Evolutionary conservation across 2,329 filamentous ascomycete species (phyloP).

Genomic region (Alternaria triticina): DNA sequence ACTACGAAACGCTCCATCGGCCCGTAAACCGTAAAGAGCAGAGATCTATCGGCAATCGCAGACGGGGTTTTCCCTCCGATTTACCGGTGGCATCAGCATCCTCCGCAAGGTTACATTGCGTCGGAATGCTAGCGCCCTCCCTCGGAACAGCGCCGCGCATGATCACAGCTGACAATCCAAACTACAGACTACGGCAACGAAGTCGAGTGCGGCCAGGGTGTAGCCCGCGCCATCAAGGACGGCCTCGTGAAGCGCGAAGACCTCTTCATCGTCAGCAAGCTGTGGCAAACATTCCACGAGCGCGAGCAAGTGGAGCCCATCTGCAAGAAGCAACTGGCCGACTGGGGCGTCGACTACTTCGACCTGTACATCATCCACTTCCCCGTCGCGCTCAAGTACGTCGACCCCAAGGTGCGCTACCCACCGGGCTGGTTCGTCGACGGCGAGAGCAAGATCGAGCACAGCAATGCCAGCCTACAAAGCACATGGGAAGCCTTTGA

Average conservation of each 20-base stretch:
- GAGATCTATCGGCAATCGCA: not conserved
- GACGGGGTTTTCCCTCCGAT: slow-evolving; percentile 17
- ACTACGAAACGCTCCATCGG: slow-evolving; percentile 1
- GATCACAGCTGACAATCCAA: slow-evolving; percentile 3
- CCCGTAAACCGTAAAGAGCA: slow-evolving; percentile 2
- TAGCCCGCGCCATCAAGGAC: slow-evolving; percentile 48
- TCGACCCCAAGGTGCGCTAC: slow-evolving; percentile 43
- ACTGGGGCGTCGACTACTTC: slow-evolving; percentile 49
- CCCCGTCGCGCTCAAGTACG: slow-evolving; percentile 77
- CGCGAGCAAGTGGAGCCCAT: slow-evolving; percentile 75
- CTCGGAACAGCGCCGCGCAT: slow-evolving; percentile 10
- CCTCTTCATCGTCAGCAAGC: slow-evolving; percentile 90
- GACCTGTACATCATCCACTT: slow-evolving; percentile 77
- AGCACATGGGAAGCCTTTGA: slow-evolving; percentile 53
- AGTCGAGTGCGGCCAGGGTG: slow-evolving; percentile 45
- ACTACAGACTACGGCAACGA: slow-evolving; percentile 47
- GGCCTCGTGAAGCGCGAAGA: slow-evolving; percentile 63
- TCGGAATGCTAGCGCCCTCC: slow-evolving; percentile 19
- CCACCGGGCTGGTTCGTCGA: slow-evolving; percentile 47
- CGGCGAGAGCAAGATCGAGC: slow-evolving; percentile 46
- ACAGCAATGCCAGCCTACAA: slow-evolving; percentile 42
- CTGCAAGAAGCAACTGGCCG: slow-evolving; percentile 65
- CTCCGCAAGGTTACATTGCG: slow-evolving; percentile 10
- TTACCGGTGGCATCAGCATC: slow-evolving; percentile 27
- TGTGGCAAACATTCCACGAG: slow-evolving; percentile 93